These are phyloP conservation scores for Taxillus chinensis DNA, from an alignment of 164 flowering plant species.

Conservation along the genomic window DNA sequence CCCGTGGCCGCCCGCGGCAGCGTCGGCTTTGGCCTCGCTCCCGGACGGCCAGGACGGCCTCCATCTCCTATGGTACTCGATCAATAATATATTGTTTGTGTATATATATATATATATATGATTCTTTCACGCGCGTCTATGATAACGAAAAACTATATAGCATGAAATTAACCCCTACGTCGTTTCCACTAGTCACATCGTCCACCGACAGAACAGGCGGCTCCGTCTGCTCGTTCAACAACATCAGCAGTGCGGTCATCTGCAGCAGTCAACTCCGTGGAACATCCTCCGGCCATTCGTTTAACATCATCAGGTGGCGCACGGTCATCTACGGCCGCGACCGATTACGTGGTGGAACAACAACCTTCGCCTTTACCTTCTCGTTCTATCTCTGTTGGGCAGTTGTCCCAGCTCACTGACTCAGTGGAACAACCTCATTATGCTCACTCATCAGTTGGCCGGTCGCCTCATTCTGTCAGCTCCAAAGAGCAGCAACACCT, in stretches of 20 bases:
- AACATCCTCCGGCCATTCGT: conserved; percentile 24
- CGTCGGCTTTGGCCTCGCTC: conserved; percentile 43
- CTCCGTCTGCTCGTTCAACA: conserved; percentile 2
- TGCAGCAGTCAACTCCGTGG: conserved; percentile 8
- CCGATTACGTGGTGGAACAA: conserved; percentile 7
- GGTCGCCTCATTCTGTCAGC: conserved; percentile 7
- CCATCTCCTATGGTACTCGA: conserved; percentile 52
- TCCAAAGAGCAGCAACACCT: conserved; percentile 19
- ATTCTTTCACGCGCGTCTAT: no score
- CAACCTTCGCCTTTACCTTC: conserved; percentile 9
- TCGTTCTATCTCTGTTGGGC: not conserved
- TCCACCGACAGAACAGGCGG: conserved; percentile 16
- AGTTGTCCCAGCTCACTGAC: conserved; percentile 8
- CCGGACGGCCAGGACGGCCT: conserved; percentile 32
- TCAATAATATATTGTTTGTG: no score
- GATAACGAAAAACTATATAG: no score
- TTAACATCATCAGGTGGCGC: conserved; percentile 7
- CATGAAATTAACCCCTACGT: not conserved
- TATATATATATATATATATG: no score
- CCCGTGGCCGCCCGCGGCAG: conserved; percentile 21
- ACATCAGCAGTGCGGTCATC: conserved; percentile 3
- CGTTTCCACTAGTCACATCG: conserved; percentile 46
- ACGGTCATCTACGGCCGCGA: conserved; percentile 13
- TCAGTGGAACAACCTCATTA: conserved; percentile 19
- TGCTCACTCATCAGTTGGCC: conserved; percentile 9